Evolutionary conservation across 2,329 filamentous ascomycete genomes (phyloP).

Genomic region (Arthrobotrys pseudoclavata): DNA sequence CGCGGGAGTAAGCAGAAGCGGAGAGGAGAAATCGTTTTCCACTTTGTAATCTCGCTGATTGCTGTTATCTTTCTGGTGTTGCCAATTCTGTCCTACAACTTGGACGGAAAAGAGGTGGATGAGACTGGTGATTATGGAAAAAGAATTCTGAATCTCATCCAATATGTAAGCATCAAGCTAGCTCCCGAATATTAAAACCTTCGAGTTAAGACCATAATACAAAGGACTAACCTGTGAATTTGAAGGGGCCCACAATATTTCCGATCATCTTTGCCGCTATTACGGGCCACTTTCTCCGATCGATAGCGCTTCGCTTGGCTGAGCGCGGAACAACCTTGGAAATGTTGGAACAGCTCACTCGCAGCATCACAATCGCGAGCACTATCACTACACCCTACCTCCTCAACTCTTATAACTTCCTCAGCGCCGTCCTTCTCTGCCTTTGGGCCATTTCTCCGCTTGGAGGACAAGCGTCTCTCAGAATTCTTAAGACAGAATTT

Average conservation of each 20-base stretch:
- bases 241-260: slow-evolving; percentile 51
- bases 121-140: slow-evolving; percentile 43
- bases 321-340: slow-evolving; percentile 48
- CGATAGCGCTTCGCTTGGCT: slow-evolving; percentile 44
- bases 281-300: slow-evolving; percentile 47
- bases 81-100: slow-evolving; percentile 41
- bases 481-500: slow-evolving; percentile 38
- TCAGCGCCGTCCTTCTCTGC: slow-evolving; percentile 37
- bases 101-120: slow-evolving; percentile 41
- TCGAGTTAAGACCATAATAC: neutral
- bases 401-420: slow-evolving; percentile 44
- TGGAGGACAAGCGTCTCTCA: slow-evolving; percentile 50
- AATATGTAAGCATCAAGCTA: slow-evolving; percentile 39
- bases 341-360: slow-evolving; percentile 48
- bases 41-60: slow-evolving; percentile 44
- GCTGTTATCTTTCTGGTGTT: slow-evolving; percentile 48
- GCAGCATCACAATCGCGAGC: slow-evolving; percentile 46
- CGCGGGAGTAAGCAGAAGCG: slow-evolving; percentile 44
- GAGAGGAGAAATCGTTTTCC: slow-evolving; percentile 46
- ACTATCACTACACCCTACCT: slow-evolving; percentile 45
- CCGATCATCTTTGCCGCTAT: slow-evolving; percentile 54
- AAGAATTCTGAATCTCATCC: slow-evolving; percentile 42
- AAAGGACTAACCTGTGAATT: neutral
- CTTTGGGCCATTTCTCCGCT: slow-evolving; percentile 48
- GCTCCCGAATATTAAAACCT: no score